A percentile compares a stretch with the other conserved stretches of the same genome.
Evolutionary conservation across 1,284 basidiomycete species (phyloP).

Genomic region (Cryptococcus sp.): DNA sequence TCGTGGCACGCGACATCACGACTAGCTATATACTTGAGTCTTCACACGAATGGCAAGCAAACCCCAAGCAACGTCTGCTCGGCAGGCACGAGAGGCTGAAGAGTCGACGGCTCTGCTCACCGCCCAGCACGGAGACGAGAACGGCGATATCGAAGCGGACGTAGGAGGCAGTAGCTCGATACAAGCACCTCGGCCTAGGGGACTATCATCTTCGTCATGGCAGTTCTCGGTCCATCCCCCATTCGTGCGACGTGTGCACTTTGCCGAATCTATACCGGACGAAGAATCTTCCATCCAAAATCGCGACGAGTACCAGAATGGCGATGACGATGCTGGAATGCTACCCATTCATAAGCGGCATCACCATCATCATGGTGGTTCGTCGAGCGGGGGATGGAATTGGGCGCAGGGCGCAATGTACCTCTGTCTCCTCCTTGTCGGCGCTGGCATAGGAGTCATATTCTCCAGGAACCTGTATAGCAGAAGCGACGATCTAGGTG

Average conservation of each 20-base stretch:
- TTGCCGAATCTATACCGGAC: constrained; percentile 4
- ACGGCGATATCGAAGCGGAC: background rate
- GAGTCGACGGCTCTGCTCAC: constrained; percentile 11
- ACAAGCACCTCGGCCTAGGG: background rate
- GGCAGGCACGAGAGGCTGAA: background rate
- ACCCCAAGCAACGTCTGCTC: too few species aligned
- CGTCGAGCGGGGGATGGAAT: background rate
- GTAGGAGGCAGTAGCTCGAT: constrained; percentile 2
- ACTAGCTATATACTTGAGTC: too few species aligned
- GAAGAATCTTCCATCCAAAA: constrained; percentile 1
- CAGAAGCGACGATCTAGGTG: constrained; percentile 14
- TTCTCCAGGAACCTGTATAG: constrained; percentile 9
- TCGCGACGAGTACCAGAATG: background rate
- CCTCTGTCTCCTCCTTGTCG: constrained; percentile 13
- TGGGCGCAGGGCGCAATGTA: constrained; percentile 15
- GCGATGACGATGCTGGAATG: background rate
- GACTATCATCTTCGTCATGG: constrained; percentile 13
- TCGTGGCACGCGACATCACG: too few species aligned
- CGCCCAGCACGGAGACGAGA: background rate
- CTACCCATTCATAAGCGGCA: constrained; percentile 1
- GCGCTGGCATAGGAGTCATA: constrained; percentile 12
- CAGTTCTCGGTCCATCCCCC: constrained; percentile 23
- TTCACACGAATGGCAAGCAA: too few species aligned
- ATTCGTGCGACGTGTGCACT: constrained; percentile 13
- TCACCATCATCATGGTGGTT: constrained; percentile 11